These are phyloP conservation scores for Clavulina sp. DNA, from an alignment of 768 basidiomycete species.

Conservation along the genomic window DNA sequence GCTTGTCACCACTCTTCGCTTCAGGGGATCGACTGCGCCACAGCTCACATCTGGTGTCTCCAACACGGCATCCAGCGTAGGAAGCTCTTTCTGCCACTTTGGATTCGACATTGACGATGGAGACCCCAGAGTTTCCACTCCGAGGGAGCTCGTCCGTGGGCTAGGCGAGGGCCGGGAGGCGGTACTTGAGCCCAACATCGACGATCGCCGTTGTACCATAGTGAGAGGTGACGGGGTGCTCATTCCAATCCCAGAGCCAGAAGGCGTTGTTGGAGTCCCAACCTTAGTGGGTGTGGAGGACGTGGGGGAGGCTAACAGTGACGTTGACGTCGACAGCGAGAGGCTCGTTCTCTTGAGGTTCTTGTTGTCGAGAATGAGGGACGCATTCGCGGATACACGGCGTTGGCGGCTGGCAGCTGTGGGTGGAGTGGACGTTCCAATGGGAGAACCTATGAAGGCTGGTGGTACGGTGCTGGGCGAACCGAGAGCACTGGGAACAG, in stretches of 20 bases:
- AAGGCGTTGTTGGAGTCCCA: constrained; percentile 1
- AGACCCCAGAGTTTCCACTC: constrained; percentile 10
- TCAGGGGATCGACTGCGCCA: constrained; percentile 71
- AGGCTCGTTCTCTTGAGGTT: neutral
- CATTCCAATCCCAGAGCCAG: no score
- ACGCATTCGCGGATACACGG: constrained; percentile 13
- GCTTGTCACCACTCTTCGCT: constrained; percentile 70
- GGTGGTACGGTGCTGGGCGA: constrained; percentile 7
- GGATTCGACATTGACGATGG: constrained; percentile 10
- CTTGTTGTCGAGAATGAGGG: neutral
- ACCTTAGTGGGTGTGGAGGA: constrained; percentile 6
- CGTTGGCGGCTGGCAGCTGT: neutral
- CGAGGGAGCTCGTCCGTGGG: constrained; percentile 7
- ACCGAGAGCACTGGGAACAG: no score
- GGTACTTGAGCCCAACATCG: no score
- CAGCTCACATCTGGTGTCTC: constrained; percentile 82
- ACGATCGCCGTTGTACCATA: neutral
- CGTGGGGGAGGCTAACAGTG: neutral
- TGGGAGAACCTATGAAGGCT: constrained; percentile 1
- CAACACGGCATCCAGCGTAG: constrained; percentile 46
- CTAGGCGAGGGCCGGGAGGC: constrained; percentile 7
- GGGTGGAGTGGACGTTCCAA: constrained; percentile 3
- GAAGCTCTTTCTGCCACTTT: neutral
- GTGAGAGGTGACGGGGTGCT: no score
- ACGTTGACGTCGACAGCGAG: neutral